Percentiles rank a stretch among this genome's conserved stretches.
These are phyloP conservation scores for Phytophthora tentaculata DNA, from an alignment of 352 stramenopile genomes.

Conservation along the genomic window DNA sequence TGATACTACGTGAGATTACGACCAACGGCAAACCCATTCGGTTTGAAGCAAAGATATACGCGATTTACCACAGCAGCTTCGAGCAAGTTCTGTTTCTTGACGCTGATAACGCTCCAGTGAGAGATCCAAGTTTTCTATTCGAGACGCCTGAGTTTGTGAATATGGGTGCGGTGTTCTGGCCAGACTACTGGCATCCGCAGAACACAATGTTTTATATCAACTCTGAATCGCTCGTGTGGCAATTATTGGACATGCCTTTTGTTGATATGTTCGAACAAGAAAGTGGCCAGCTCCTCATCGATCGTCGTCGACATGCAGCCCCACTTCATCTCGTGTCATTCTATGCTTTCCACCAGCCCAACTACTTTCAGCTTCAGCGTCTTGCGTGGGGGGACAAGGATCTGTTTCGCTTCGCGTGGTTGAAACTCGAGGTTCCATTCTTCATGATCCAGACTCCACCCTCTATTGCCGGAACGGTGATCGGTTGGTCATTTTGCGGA, in stretches of 20 bases:
- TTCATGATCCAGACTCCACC: constrained; percentile 57
- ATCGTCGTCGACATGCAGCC: constrained; percentile 35
- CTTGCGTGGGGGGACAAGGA: constrained; percentile 76
- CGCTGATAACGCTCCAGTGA: constrained; percentile 61
- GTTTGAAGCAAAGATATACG: constrained; percentile 57
- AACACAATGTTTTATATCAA: constrained; percentile 73
- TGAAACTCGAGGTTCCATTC: constrained; percentile 63
- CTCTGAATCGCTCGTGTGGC: constrained; percentile 56
- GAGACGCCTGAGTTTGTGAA: constrained; percentile 40
- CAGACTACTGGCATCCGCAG: constrained; percentile 67
- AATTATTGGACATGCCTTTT: constrained; percentile 57
- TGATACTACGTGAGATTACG: constrained; percentile 35
- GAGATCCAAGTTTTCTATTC: constrained; percentile 70
- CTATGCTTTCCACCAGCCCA: constrained; percentile 56
- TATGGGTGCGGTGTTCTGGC: constrained; percentile 68
- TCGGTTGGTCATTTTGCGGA: constrained; percentile 52
- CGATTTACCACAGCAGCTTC: constrained; percentile 61
- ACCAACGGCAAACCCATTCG: constrained; percentile 31
- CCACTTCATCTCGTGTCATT: constrained; percentile 58
- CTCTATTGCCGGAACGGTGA: constrained; percentile 36
- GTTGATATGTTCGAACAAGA: constrained; percentile 81
- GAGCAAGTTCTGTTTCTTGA: constrained; percentile 72
- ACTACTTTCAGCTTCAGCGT: constrained; percentile 54
- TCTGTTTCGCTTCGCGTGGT: constrained; percentile 72
- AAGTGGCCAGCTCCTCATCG: constrained; percentile 67